These are phyloP conservation scores for Rachicladosporium sp. DNA, from an alignment of 2,329 filamentous ascomycete genomes.

Conservation along the genomic window DNA sequence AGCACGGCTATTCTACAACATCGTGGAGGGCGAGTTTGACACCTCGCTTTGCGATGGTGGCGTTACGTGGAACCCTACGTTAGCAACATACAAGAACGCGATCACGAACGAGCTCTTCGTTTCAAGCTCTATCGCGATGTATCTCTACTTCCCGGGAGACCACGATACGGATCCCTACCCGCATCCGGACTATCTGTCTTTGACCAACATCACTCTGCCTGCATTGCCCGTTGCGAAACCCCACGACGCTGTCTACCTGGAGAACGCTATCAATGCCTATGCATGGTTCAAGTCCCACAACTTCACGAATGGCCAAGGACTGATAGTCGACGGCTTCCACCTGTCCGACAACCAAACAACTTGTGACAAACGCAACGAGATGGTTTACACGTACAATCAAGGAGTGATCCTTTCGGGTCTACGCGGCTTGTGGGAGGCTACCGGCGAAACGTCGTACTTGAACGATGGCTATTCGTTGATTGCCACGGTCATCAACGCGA, in stretches of 20 bases:
- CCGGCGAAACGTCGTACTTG: constrained; percentile 57
- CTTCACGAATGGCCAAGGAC: constrained; percentile 64
- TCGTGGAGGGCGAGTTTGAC: constrained; percentile 72
- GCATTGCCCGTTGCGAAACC: constrained; percentile 11
- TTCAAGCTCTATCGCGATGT: constrained; percentile 78
- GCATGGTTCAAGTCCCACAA: constrained; percentile 65
- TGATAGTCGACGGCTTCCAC: constrained; percentile 84
- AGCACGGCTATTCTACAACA: constrained; percentile 75
- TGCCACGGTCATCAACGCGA: constrained; percentile 60
- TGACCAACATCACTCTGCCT: constrained; percentile 35
- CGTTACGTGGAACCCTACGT: constrained; percentile 78
- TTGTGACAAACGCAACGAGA: constrained; percentile 67
- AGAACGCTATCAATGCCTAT: constrained; percentile 66
- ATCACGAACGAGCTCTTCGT: constrained; percentile 93
- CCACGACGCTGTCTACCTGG: constrained; percentile 44
- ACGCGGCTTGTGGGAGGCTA: constrained; percentile 69
- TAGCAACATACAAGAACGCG: constrained; percentile 84
- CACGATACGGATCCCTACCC: constrained; percentile 40
- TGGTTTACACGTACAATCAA: constrained; percentile 94
- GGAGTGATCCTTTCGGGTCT: constrained; percentile 78
- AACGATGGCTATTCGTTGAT: constrained; percentile 68
- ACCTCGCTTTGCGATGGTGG: constrained; percentile 69
- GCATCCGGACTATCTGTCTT: constrained; percentile 21
- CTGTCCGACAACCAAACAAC: constrained; percentile 48
- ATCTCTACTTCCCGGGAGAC: constrained; percentile 78